Evolutionary conservation across 2,329 filamentous ascomycete genomes (phyloP), one percentile per base, ranked within the genome.

Genomic region (Colletotrichum filicis): DNA sequence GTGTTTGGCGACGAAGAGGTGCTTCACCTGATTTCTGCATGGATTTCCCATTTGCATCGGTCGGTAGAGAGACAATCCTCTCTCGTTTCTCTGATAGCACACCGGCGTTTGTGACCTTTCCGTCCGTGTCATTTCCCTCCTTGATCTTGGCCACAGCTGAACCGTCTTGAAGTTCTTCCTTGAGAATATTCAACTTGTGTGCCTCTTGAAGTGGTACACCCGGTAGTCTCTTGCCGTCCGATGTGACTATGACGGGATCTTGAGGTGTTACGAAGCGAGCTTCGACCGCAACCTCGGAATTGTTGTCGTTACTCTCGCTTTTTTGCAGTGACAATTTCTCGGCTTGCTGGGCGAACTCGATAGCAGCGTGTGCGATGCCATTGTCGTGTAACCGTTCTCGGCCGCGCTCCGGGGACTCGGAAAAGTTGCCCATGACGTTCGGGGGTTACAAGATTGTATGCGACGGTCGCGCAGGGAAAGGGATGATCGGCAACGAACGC

Each of bases 201-300:
- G 93, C 93, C 82, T 95, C 93, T 37, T 89, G 85, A 5, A 94
- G 79, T 1, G 93, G 93, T 1, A 95, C 91, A 1, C 89, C 88
- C 0, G 93, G 93, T 6, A 95, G 80, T 52, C 92, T 85, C 59
- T 88, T 87, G 35, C 92, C 93, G 79, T 92, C 89, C 16, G 88
- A 87, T 1, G 92, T 94, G 66, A 92, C 84, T 58, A 95, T 89
- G 19, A 95, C 90, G 0, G 93, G 90, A 79, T 95, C 93, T 61
- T 92, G 90, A 0, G 92, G 88, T 0, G 93, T 95, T 37, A 92
- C 83, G 74, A 88, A 91, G n/a, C 82, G 87, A 35, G 92, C 92
- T 78, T 92, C 86, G 61, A 92, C 83, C 1, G 92, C 92, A 16
- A 90, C 86, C 5, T 63, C 82, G 71, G 61, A 78, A 71, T 76